A percentile compares a stretch with the other conserved stretches of the same genome.
Conservation (phyloP, 768 basidiomycete species). For the Paxillus involutus region DNA sequence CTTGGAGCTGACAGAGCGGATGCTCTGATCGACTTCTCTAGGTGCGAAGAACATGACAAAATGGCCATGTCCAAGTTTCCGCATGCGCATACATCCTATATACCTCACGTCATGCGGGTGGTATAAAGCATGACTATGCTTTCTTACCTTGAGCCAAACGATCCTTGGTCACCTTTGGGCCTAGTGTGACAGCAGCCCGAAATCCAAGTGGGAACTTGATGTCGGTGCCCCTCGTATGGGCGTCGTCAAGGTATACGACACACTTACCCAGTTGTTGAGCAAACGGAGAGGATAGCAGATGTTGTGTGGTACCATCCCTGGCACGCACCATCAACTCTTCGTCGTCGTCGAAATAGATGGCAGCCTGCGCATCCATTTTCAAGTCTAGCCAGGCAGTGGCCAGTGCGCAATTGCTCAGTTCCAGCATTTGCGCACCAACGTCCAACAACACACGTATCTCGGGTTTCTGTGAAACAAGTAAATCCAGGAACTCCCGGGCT, state of each 20-base stretch:
- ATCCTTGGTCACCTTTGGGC: constrained; percentile 51
- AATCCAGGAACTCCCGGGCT: constrained; percentile 24
- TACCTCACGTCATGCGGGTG: not conserved
- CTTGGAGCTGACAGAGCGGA: constrained; percentile 30
- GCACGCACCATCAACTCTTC: constrained; percentile 36
- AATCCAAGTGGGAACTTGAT: constrained; percentile 41
- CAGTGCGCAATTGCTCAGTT: constrained; percentile 41
- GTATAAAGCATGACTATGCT: not conserved
- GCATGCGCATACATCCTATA: constrained; percentile 52
- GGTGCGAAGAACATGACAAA: constrained; percentile 46
- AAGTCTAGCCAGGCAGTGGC: constrained; percentile 20
- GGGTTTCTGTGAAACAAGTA: constrained; percentile 31
- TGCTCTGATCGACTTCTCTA: constrained; percentile 37
- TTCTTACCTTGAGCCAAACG: constrained; percentile 44
- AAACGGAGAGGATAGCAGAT: constrained; percentile 39
- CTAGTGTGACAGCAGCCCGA: constrained; percentile 48
- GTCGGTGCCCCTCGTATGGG: constrained; percentile 47
- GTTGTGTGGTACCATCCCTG: constrained; percentile 34
- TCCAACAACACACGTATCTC: constrained; percentile 48
- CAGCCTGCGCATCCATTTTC: constrained; percentile 31
- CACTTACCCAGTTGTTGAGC: constrained; percentile 40
- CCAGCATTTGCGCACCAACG: constrained; percentile 54
- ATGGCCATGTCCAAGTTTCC: constrained; percentile 44
- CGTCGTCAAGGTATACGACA: constrained; percentile 51
- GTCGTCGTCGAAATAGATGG: constrained; percentile 37